These are phyloP conservation scores for Dianthus caryophyllus DNA, from an alignment of 148 eudicot species.

Conservation along the genomic window DNA sequence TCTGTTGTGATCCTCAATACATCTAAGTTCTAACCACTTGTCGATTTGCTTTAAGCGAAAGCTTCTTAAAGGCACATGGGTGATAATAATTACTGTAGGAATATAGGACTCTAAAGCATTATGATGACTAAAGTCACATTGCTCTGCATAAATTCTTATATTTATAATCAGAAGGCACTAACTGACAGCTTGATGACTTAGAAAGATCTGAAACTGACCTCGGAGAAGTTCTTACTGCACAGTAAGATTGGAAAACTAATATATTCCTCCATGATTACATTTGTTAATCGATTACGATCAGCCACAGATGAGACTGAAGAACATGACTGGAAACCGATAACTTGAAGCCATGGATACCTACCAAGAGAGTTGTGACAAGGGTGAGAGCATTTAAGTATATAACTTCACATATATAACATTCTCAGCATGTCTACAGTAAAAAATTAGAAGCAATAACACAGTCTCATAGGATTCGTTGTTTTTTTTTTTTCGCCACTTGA, in stretches of 20 bases:
- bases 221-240: conserved; percentile 49
- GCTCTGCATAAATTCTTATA: not conserved
- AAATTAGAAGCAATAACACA: not conserved
- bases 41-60: too few relatives aligned
- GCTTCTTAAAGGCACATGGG: not conserved
- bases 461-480: not conserved
- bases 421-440: not conserved
- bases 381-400: not conserved
- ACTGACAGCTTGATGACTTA: conserved; percentile 11
- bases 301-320: conserved; percentile 31
- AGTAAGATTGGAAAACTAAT: conserved; percentile 72
- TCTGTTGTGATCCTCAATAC: too few relatives aligned
- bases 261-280: conserved; percentile 49
- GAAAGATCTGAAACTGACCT: conserved; percentile 40
- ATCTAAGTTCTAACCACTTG: too few relatives aligned
- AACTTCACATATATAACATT: too few relatives aligned
- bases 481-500: not conserved
- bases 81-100: too few relatives aligned
- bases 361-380: not conserved
- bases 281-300: conserved; percentile 29
- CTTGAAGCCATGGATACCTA: conserved; percentile 70
- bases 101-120: too few relatives aligned
- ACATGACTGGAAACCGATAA: conserved; percentile 59
- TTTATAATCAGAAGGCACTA: not conserved
- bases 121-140: too few relatives aligned